Conservation (phyloP, 331 rosid genomes). For the Erythrophleum ivorense region DNA sequence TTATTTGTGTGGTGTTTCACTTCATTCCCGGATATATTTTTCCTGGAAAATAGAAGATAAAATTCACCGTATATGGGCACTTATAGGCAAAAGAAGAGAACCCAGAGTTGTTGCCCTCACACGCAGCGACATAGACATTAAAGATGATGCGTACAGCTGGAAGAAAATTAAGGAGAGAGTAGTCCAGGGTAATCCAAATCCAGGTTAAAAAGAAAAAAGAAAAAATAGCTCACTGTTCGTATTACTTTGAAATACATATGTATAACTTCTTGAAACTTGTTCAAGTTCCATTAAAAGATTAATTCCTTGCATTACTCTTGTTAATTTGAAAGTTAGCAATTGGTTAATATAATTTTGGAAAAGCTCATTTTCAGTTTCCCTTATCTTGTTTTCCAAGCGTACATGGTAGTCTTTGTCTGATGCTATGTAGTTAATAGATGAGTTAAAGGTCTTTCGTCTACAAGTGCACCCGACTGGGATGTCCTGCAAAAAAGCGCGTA, state of each 20-base stretch:
- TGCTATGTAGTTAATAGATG: neutral
- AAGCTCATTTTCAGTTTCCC: too few relatives aligned
- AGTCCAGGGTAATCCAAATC: conserved; percentile 72
- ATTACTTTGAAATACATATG: too few relatives aligned
- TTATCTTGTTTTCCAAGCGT: too few relatives aligned
- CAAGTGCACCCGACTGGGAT: conserved; percentile 63
- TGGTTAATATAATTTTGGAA: too few relatives aligned
- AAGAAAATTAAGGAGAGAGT: conserved; percentile 71
- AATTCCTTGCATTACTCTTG: too few relatives aligned
- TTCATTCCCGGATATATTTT: neutral
- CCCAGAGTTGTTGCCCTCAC: conserved; percentile 74
- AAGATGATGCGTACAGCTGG: conserved; percentile 72
- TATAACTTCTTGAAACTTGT: too few relatives aligned
- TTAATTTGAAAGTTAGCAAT: too few relatives aligned
- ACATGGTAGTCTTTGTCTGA: too few relatives aligned
- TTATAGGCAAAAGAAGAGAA: conserved; percentile 38
- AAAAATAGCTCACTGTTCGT: too few relatives aligned
- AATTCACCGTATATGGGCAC: neutral
- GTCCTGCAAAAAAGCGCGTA: conserved; percentile 69
- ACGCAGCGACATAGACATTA: conserved; percentile 64
- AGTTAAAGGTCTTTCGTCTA: conserved; percentile 60
- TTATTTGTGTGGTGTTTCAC: neutral
- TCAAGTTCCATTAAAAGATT: too few relatives aligned
- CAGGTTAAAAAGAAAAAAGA: conserved; percentile 44
- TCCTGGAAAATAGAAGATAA: neutral